A percentile compares a stretch with the other conserved stretches of the same genome.
Conservation (phyloP, 2,329 filamentous ascomycete species). For the Cytospora mali region DNA sequence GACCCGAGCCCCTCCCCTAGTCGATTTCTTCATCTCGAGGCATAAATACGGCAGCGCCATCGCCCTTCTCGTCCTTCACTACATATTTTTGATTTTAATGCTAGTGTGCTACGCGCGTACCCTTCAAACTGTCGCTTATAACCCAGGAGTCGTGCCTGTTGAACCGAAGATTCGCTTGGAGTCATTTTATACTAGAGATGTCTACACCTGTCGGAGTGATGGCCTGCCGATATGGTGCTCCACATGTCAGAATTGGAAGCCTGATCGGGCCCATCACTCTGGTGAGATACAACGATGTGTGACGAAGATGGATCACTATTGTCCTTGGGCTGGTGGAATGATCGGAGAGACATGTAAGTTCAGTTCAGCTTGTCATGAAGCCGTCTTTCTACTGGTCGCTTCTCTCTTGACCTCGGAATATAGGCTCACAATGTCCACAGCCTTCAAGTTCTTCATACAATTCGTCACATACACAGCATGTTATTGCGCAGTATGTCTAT, state of each 20-base stretch:
- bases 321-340: constrained; percentile 94
- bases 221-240: constrained; percentile 88
- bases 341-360: constrained; percentile 74
- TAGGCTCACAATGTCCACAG: constrained; percentile 41
- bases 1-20: constrained; percentile 43
- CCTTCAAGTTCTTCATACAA: constrained; percentile 91
- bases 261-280: constrained; percentile 85
- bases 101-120: constrained; percentile 71
- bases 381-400: constrained; percentile 10
- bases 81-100: constrained; percentile 69
- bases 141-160: constrained; percentile 75
- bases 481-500: constrained; percentile 67
- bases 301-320: constrained; percentile 92
- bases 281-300: constrained; percentile 81
- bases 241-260: constrained; percentile 83
- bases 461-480: constrained; percentile 75
- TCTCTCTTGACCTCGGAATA: not conserved
- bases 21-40: constrained; percentile 68
- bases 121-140: constrained; percentile 64
- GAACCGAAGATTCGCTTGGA: constrained; percentile 67
- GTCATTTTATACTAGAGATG: constrained; percentile 77
- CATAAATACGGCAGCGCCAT: constrained; percentile 61
- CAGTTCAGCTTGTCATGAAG: constrained; percentile 7
- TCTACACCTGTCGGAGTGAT: constrained; percentile 81
- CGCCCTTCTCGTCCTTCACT: constrained; percentile 72